Evolutionary conservation across 1,139 yeast genomes (phyloP).

Genomic region (Nakaseomyces nivariensis): DNA sequence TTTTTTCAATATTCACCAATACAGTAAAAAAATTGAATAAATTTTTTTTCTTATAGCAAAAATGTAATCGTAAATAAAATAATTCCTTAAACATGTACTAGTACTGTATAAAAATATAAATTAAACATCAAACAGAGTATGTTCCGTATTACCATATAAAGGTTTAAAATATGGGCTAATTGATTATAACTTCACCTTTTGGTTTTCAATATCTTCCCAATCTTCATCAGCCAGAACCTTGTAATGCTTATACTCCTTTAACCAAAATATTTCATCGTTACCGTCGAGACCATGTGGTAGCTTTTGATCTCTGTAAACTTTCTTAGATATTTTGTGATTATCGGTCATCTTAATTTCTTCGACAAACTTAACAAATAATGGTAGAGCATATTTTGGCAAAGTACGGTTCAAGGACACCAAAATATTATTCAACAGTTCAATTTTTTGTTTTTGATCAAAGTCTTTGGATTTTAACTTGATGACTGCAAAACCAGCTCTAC

Average conservation of each 20-base stretch:
- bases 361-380: slow-evolving; percentile 68
- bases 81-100: neutral
- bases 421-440: slow-evolving; percentile 29
- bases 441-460: slow-evolving; percentile 28
- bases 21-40: neutral
- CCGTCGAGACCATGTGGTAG: slow-evolving; percentile 65
- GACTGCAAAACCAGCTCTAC: slow-evolving; percentile 89
- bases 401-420: slow-evolving; percentile 36
- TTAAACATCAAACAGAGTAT: neutral
- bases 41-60: too few relatives aligned
- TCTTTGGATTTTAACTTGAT: slow-evolving; percentile 42
- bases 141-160: neutral
- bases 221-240: slow-evolving; percentile 46
- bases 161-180: slow-evolving; percentile 10
- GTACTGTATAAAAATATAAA: neutral
- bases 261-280: slow-evolving; percentile 59
- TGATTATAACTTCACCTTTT: slow-evolving; percentile 19
- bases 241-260: slow-evolving; percentile 44
- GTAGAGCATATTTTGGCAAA: slow-evolving; percentile 83
- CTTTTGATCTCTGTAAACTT: slow-evolving; percentile 61
- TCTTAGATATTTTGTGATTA: slow-evolving; percentile 81
- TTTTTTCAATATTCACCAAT: neutral
- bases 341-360: slow-evolving; percentile 57
- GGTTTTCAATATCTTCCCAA: slow-evolving; percentile 43
- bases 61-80: neutral